Evolutionary conservation across 192 early-diverging fungal species (phyloP).

Genomic region (Powellomyces hirtus): DNA sequence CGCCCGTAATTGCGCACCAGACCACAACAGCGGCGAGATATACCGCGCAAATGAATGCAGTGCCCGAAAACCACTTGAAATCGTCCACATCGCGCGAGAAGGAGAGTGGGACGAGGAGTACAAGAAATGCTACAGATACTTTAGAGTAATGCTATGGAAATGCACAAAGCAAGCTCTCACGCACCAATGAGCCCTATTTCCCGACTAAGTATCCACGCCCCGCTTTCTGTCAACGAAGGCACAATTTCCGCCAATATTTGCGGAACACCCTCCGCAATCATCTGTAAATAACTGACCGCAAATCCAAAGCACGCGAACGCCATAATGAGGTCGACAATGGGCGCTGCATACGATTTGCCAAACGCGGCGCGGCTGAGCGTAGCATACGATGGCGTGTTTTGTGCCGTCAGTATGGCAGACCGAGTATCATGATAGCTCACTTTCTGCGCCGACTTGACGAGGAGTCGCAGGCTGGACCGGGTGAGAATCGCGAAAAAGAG

Average conservation of each 20-base stretch:
- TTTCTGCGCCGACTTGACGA: slow-evolving; percentile 36
- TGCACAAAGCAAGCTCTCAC: no score
- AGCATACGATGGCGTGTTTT: slow-evolving; percentile 60
- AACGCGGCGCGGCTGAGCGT: slow-evolving; percentile 47
- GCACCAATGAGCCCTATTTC: slow-evolving; percentile 69
- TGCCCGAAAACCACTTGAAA: slow-evolving; percentile 73
- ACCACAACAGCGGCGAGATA: slow-evolving; percentile 76
- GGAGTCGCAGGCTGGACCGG: slow-evolving; percentile 71
- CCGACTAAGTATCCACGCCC: slow-evolving; percentile 2
- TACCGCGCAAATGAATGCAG: slow-evolving; percentile 69
- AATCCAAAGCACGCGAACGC: slow-evolving; percentile 89
- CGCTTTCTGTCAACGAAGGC: slow-evolving; percentile 3
- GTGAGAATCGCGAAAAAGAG: slow-evolving; percentile 67
- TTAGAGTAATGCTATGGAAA: background rate
- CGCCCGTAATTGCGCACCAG: slow-evolving; percentile 45
- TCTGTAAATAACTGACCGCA: slow-evolving; percentile 79
- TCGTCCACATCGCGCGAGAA: slow-evolving; percentile 78
- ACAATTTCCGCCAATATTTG: slow-evolving; percentile 8
- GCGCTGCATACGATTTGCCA: slow-evolving; percentile 65
- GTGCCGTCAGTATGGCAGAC: slow-evolving; percentile 29
- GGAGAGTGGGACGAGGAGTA: slow-evolving; percentile 66
- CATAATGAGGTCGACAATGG: slow-evolving; percentile 78
- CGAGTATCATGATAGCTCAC: slow-evolving; percentile 5
- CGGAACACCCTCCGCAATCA: slow-evolving; percentile 81
- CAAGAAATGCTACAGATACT: slow-evolving; percentile 56